Evolutionary conservation across 225 moss, liverwort and hornwort genomes (phyloP), one percentile per base, ranked within the genome.

Genomic region (Neckera pumila): DNA sequence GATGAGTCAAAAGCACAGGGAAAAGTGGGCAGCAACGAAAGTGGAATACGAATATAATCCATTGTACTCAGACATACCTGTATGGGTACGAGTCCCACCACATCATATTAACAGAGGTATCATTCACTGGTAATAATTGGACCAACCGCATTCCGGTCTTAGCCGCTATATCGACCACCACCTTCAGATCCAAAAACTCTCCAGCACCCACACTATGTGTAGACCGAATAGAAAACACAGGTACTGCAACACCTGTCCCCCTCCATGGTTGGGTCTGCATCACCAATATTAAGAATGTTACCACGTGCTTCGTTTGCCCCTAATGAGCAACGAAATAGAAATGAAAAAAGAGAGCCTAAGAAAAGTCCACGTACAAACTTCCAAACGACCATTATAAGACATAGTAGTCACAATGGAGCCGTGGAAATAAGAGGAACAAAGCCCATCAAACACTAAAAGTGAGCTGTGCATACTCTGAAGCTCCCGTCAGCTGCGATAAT

Each of bases 61-160:
- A 31, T n/a, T 20, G 56, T 11, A 22, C 57, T 30, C 23, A 23
- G 33, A 38, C 38, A 67, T 89, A 98, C 98, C 96, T 98, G 90
- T 98, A 98, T 25, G 98, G 98, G 60, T 98, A 96, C 26, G 98
- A 98, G 49, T 98, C 98, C 98, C 98, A 98, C 98, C 98, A 98
- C 98, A 96, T 98, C 92, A 94, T 92, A 67, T 96, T 98, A 6
- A 98, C 98, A 75, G 96, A 98, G 42, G 98, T 98, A 70, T 98
- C 98, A 90, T 98, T 98, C 38, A 98, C 95, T 33, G 98, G 98
- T 82, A 98, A 84, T 54, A 98, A 86, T 87, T 98, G 98, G 56
- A 98, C 96, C 90, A 98, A 87, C 61, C 96, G 96, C 93, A 96
- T 93, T 74, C 96, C 95, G 31, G 95, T 93, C 87, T 90, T 95